Evolutionary conservation across 148 eudicot species (phyloP), one percentile per base, ranked within the genome.

Genomic region (Rhododendron kiyosumense): DNA sequence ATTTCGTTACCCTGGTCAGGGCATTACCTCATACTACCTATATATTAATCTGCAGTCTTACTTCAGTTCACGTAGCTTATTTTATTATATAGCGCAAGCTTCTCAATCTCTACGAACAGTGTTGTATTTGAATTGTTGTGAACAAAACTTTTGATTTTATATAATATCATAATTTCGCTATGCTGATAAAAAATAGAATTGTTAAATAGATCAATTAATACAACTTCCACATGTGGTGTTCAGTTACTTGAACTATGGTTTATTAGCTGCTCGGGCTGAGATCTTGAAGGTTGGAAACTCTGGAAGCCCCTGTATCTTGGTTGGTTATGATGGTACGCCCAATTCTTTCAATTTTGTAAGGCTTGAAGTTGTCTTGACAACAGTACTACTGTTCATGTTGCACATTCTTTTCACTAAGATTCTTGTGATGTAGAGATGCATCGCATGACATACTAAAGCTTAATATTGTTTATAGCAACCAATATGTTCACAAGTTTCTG

Each of bases 191-290:
- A 18, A 67, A 26, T 83, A 67, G 65, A 20, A 59, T 7, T 41
- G 28, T n/a, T 51, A 83, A 57, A 22, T 45, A 41, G 48, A 73
- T 24, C 43, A 32, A 22, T 59, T 34, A 43, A 48, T 36, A 17
- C 82, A 34, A 43, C 36, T 85, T 84, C 30, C 41, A 5, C 52
- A 12, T 82, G 26, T 86, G 59, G 15, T 85, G 79, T 88, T 79
- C 96, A 97, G 99, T 91, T 97, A 97, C 91, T 89, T 97, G 91
- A 93, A 86, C 85, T 97, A 95, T 89, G 99, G 99, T 73, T 90
- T 97, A 91, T 91, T 95, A 86, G 99, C 99, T 57, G 98, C 99
- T 63, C 95, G 99, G 88, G 99, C 98, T 85, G 98, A 97, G 92
- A 97, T 97, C 81, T 77, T 95, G 84, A 93, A 93, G 88, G 94